Evolutionary conservation across 2,329 filamentous ascomycete genomes (phyloP).

Genomic region (Metarhizium rileyi): DNA sequence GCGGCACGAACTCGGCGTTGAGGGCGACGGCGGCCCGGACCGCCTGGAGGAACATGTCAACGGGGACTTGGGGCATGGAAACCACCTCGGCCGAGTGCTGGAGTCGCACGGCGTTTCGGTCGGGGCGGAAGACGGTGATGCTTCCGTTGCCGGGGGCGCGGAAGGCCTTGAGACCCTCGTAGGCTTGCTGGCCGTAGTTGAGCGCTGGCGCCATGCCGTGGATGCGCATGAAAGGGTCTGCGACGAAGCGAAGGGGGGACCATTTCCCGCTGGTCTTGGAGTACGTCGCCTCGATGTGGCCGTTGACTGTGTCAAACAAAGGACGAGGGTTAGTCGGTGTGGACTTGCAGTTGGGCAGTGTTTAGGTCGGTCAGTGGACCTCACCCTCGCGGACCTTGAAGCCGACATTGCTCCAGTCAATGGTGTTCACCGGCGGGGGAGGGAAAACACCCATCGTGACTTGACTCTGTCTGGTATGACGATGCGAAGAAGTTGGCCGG

Average conservation of each 20-base stretch:
- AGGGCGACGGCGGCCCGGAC: conserved; percentile 73
- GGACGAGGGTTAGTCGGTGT: too few species aligned
- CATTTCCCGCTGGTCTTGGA: conserved; percentile 64
- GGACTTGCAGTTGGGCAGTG: too few species aligned
- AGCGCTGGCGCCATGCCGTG: conserved; percentile 92
- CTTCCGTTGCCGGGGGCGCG: conserved; percentile 57
- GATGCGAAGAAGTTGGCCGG: too few species aligned
- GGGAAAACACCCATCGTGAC: conserved; percentile 51
- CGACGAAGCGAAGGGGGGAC: conserved; percentile 68
- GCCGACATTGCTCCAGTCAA: conserved; percentile 90
- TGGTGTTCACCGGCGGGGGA: conserved; percentile 66
- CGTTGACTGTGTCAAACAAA: conserved; percentile 59
- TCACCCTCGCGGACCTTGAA: conserved; percentile 85
- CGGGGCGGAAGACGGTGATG: conserved; percentile 82
- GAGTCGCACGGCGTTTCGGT: conserved; percentile 75
- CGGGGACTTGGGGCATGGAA: conserved; percentile 72
- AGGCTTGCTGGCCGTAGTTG: conserved; percentile 97
- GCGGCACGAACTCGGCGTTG: conserved; percentile 87
- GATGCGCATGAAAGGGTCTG: conserved; percentile 75
- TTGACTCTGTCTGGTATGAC: not conserved
- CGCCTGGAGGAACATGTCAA: conserved; percentile 63
- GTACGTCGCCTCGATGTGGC: conserved; percentile 85
- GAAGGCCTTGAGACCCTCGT: conserved; percentile 98
- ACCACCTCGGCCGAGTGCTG: conserved; percentile 76
- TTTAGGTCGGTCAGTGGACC: conserved; percentile 8